Percentiles rank a stretch among this genome's conserved stretches.
Evolutionary conservation across 1,139 yeast genomes (phyloP).

Genomic region (Kluyveromyces sp.): DNA sequence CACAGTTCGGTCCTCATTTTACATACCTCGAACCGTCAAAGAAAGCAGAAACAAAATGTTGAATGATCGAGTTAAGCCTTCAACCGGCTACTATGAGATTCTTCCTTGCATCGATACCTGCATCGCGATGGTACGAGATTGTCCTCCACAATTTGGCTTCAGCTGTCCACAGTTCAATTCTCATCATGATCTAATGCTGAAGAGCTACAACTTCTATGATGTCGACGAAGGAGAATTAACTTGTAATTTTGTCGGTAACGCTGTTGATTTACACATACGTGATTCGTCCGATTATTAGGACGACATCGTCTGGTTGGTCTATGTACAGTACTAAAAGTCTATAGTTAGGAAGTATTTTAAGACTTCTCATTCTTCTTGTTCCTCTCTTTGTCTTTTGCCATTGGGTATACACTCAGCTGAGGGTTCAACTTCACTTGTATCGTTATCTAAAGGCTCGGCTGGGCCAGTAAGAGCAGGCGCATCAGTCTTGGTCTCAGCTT

Average conservation of each 20-base stretch:
- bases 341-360: background rate
- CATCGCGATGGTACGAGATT: slow-evolving; percentile 68
- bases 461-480: slow-evolving; percentile 1
- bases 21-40: slow-evolving; percentile 42
- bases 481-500: slow-evolving; percentile 17
- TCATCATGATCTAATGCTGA: slow-evolving; percentile 33
- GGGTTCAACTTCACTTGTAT: background rate
- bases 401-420: background rate
- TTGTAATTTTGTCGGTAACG: slow-evolving; percentile 46
- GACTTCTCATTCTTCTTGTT: background rate
- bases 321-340: background rate
- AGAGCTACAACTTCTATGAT: slow-evolving; percentile 46
- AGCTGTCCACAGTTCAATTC: slow-evolving; percentile 48
- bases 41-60: slow-evolving; percentile 58
- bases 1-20: slow-evolving; percentile 41
- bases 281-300: background rate
- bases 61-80: slow-evolving; percentile 52
- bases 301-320: background rate
- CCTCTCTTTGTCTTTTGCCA: background rate
- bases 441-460: background rate
- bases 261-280: slow-evolving; percentile 10
- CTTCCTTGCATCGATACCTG: slow-evolving; percentile 84
- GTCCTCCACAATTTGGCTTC: slow-evolving; percentile 74
- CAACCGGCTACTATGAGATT: slow-evolving; percentile 61
- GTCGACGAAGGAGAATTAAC: slow-evolving; percentile 30